These are phyloP conservation scores for Rhamnella rubrinervis DNA, from an alignment of 331 rosid genomes.

Conservation along the genomic window DNA sequence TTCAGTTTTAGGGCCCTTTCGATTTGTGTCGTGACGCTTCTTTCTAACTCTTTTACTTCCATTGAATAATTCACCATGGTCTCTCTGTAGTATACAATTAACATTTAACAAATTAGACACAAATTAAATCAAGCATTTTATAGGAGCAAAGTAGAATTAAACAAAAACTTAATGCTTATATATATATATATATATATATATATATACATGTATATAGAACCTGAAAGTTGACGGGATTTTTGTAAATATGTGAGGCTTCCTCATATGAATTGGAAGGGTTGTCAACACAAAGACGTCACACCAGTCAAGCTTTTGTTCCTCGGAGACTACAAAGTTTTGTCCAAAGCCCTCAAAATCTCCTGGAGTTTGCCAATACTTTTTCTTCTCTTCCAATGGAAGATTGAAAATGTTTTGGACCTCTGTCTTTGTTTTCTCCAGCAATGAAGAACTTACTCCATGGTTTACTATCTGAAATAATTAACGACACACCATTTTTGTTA, in stretches of 20 bases:
- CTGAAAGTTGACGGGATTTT: constrained; percentile 27
- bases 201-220: no score
- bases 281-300: constrained; percentile 20
- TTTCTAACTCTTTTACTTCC: constrained; percentile 15
- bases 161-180: background rate
- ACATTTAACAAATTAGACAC: no score
- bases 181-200: no score
- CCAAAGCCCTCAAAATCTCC: constrained; percentile 33
- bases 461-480: constrained; percentile 17
- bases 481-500: no score
- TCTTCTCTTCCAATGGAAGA: constrained; percentile 31
- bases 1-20: constrained; percentile 22
- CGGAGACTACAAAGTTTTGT: constrained; percentile 28
- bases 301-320: constrained; percentile 34
- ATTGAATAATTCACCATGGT: constrained; percentile 14
- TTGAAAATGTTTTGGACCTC: constrained; percentile 26
- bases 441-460: constrained; percentile 28
- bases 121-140: no score
- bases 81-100: constrained; percentile 15
- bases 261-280: constrained; percentile 17
- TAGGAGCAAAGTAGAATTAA: no score
- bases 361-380: constrained; percentile 14
- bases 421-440: constrained; percentile 25
- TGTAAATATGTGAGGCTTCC: constrained; percentile 19
- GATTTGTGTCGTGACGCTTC: constrained; percentile 12